These are phyloP conservation scores for Boletus sp. DNA, from an alignment of 768 basidiomycete species.

Conservation along the genomic window DNA sequence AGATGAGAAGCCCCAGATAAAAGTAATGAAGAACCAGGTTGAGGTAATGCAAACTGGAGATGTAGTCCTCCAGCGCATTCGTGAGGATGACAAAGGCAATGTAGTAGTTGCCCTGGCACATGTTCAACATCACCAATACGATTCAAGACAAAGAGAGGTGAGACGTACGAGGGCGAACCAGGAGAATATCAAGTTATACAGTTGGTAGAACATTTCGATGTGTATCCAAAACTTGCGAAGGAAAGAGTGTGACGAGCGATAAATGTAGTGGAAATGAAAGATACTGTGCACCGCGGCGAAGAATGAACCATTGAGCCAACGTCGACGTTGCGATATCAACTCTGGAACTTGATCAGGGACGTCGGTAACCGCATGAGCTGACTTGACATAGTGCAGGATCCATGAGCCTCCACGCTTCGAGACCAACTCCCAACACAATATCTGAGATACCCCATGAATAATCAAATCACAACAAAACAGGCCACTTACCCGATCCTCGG, in stretches of 20 bases:
- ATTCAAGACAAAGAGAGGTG: not conserved
- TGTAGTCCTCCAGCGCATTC: constrained; percentile 62
- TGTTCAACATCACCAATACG: not conserved
- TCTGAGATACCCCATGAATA: constrained; percentile 44
- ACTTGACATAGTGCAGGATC: constrained; percentile 96
- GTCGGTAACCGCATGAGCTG: constrained; percentile 88
- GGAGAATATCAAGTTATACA: constrained; percentile 88
- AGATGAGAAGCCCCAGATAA: constrained; percentile 83
- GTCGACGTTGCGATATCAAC: constrained; percentile 89
- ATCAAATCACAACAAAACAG: not conserved
- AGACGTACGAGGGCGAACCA: constrained; percentile 78
- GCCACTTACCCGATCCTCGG: constrained; percentile 71
- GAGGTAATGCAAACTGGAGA: constrained; percentile 64
- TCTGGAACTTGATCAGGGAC: constrained; percentile 96
- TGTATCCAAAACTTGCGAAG: constrained; percentile 92
- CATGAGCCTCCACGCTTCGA: constrained; percentile 89
- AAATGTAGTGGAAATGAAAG: constrained; percentile 93
- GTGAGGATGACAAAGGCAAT: constrained; percentile 84
- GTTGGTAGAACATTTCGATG: constrained; percentile 88
- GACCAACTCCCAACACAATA: constrained; percentile 96
- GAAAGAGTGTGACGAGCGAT: constrained; percentile 82
- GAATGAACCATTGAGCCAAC: constrained; percentile 98
- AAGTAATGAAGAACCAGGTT: constrained; percentile 83
- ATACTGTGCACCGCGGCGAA: constrained; percentile 94
- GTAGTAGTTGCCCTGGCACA: constrained; percentile 77